A percentile compares a stretch with the other conserved stretches of the same genome.
These are phyloP conservation scores for Ballota nigra DNA, from an alignment of 257 asterid genomes.

Conservation along the genomic window DNA sequence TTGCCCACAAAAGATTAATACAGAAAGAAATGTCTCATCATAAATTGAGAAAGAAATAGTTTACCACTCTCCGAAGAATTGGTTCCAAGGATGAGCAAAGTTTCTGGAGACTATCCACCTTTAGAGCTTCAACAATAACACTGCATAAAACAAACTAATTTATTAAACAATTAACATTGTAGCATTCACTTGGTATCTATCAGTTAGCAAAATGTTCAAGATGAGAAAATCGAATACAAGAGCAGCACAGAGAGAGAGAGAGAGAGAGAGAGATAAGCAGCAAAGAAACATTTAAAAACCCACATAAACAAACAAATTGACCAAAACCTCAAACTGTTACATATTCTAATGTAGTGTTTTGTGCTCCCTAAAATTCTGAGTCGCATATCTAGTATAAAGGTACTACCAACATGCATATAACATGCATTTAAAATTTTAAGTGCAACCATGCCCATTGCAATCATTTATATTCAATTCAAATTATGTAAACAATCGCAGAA, in stretches of 20 bases:
- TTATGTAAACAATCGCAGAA: neutral
- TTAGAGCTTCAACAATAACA: constrained; percentile 84
- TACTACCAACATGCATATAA: no score
- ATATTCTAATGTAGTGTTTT: neutral
- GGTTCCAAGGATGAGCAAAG: constrained; percentile 89
- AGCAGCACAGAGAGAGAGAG: neutral
- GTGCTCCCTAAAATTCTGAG: neutral
- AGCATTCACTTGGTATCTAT: neutral
- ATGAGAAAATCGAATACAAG: neutral
- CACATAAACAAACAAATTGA: no score
- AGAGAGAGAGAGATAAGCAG: neutral
- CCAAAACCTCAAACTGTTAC: constrained; percentile 3
- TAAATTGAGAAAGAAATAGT: neutral
- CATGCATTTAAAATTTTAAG: neutral
- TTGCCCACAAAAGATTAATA: neutral
- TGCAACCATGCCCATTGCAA: neutral
- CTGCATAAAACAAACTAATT: constrained; percentile 38
- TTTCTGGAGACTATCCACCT: constrained; percentile 83
- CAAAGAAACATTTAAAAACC: constrained; percentile 1
- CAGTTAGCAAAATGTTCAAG: neutral
- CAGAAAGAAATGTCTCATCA: constrained; percentile 5
- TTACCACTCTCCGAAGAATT: constrained; percentile 89
- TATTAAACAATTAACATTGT: neutral
- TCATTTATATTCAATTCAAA: neutral
- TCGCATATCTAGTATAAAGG: neutral